A percentile compares a stretch with the other conserved stretches of the same genome.
Conservation (phyloP, 345 rosid genomes). For the Gossypium thurberi region DNA sequence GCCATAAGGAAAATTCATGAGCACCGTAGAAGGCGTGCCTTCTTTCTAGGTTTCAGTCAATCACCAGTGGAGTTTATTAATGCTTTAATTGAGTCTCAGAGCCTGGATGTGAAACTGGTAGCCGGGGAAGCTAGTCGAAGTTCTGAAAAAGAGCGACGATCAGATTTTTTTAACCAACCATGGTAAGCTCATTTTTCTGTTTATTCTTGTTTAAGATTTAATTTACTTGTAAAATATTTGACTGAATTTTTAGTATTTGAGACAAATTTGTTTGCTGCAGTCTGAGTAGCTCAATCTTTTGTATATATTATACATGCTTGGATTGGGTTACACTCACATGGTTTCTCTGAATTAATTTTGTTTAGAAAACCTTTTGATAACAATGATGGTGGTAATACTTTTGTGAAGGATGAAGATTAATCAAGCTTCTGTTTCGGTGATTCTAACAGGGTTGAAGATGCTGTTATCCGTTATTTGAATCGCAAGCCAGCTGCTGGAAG, state of each 20-base stretch:
- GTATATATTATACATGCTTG: background rate
- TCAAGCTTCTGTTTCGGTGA: background rate
- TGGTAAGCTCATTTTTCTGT: constrained; percentile 29
- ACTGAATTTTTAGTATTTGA: background rate
- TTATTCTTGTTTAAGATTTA: background rate
- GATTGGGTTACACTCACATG: background rate
- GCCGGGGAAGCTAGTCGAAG: constrained; percentile 85
- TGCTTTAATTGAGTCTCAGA: constrained; percentile 87
- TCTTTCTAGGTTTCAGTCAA: constrained; percentile 96
- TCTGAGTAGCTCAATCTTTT: background rate
- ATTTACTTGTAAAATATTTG: background rate
- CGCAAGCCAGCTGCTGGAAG: background rate
- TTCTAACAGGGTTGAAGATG: background rate
- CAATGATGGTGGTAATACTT: background rate
- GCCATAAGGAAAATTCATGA: constrained; percentile 93
- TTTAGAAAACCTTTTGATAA: background rate
- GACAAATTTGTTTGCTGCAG: background rate
- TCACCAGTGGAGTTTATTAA: constrained; percentile 93
- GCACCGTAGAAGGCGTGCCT: constrained; percentile 86
- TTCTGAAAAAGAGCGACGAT: constrained; percentile 74
- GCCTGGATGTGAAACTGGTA: constrained; percentile 79
- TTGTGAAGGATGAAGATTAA: background rate
- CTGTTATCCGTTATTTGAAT: background rate
- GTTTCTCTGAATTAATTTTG: background rate
- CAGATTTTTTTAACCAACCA: constrained; percentile 92